phyloP scores from a whole-genome alignment of 2,329 filamentous ascomycete genomes.

The Pseudogymnoascus sp. region DNA sequence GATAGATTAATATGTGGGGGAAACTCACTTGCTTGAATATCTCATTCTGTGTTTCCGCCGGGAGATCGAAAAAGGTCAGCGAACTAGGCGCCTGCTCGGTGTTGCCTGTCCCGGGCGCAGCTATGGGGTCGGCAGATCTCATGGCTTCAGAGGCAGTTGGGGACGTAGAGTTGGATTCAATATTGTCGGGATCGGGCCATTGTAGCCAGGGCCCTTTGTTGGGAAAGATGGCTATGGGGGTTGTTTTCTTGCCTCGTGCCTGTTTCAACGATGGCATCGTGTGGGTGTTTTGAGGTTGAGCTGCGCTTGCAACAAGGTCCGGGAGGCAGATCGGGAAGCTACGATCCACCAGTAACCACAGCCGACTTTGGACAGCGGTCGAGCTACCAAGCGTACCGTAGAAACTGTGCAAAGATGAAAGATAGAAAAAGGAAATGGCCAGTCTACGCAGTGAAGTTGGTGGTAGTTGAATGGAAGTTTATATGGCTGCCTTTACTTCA shows the following conservation, averaged over 20 bases:
- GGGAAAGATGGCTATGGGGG: slow-evolving; percentile 1
- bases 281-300: slow-evolving; percentile 1
- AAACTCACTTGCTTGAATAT: slow-evolving; percentile 29
- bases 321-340: not conserved
- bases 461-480: not conserved
- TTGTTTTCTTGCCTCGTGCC: slow-evolving; percentile 1
- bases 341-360: slow-evolving; percentile 5
- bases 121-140: not conserved
- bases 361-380: not conserved
- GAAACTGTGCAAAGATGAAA: not conserved
- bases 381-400: not conserved
- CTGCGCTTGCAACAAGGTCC: not conserved
- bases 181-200: not conserved
- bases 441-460: not conserved
- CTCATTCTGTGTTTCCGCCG: slow-evolving; percentile 25
- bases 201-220: not conserved
- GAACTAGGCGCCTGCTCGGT: not conserved
- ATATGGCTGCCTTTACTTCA: slow-evolving; percentile 1
- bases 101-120: not conserved
- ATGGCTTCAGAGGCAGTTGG: not conserved
- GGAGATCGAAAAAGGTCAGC: slow-evolving; percentile 22
- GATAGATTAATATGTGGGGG: not conserved
- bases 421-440: not conserved
- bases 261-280: slow-evolving; percentile 4
- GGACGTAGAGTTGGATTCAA: not conserved